Percentiles rank a stretch among this genome's conserved stretches.
phyloP scores from a whole-genome alignment of 2,329 filamentous ascomycete genomes.

The Venturiaceae sp. region DNA sequence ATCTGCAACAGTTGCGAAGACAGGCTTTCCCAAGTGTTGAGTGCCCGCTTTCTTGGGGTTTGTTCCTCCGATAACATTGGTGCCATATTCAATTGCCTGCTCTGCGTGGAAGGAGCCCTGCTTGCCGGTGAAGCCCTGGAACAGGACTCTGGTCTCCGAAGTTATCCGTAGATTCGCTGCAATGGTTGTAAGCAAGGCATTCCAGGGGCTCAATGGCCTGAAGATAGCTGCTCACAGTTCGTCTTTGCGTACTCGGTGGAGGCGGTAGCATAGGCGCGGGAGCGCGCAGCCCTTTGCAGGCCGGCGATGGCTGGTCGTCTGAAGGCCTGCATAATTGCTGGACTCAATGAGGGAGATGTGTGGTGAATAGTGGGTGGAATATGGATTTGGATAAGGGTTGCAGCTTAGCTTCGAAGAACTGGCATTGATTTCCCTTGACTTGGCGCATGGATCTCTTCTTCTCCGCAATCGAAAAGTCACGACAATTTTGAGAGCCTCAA shows the following conservation, averaged over 20 bases:
- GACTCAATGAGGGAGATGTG: neutral
- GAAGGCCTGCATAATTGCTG: constrained; percentile 69
- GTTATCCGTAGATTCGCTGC: constrained; percentile 81
- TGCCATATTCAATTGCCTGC: constrained; percentile 98
- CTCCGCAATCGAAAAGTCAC: neutral
- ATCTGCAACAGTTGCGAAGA: constrained; percentile 83
- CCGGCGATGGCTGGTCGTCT: constrained; percentile 62
- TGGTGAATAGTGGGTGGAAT: neutral
- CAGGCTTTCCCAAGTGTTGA: constrained; percentile 81
- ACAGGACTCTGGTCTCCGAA: constrained; percentile 85
- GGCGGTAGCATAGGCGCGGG: constrained; percentile 65
- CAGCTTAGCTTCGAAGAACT: neutral
- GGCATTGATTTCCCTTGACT: neutral
- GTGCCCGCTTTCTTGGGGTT: constrained; percentile 97
- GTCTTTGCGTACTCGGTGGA: constrained; percentile 43
- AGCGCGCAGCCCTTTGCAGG: constrained; percentile 57
- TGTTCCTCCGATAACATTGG: constrained; percentile 94
- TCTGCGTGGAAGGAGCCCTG: constrained; percentile 97
- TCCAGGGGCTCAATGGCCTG: neutral
- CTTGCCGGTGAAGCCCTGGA: constrained; percentile 95
- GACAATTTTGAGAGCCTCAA: neutral
- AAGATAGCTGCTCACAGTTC: constrained; percentile 16
- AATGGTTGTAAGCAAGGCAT: neutral
- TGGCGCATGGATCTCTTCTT: neutral
- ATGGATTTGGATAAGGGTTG: neutral